These are phyloP conservation scores for Bathelium albidoporum DNA, from an alignment of 495 filamentous ascomycete genomes.

Conservation along the genomic window DNA sequence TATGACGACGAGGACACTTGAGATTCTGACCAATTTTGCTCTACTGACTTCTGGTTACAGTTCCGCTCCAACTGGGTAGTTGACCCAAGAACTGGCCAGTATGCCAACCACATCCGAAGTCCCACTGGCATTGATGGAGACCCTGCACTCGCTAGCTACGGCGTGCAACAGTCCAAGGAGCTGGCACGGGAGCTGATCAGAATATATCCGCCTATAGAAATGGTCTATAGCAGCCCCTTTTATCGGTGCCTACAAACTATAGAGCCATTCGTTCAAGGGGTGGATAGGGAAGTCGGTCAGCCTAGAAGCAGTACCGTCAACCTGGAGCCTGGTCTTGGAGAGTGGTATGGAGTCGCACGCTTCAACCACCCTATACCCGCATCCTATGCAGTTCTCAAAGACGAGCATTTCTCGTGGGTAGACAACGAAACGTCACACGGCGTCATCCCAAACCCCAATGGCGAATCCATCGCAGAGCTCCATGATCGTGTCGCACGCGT, in stretches of 20 bases:
- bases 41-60: constrained; percentile 37
- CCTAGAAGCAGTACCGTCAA: constrained; percentile 40
- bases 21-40: not conserved
- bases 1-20: constrained; percentile 43
- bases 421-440: constrained; percentile 41
- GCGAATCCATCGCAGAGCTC: constrained; percentile 67
- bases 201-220: constrained; percentile 55
- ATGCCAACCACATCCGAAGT: constrained; percentile 54
- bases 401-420: constrained; percentile 49
- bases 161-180: constrained; percentile 72
- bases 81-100: constrained; percentile 64
- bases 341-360: constrained; percentile 77
- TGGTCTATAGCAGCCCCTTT: constrained; percentile 76
- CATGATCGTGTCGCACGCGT: constrained; percentile 69
- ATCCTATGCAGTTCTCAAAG: constrained; percentile 42
- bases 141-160: constrained; percentile 76
- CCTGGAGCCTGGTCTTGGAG: constrained; percentile 68
- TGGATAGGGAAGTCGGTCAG: constrained; percentile 14
- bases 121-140: constrained; percentile 82
- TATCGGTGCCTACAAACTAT: constrained; percentile 91
- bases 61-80: constrained; percentile 86
- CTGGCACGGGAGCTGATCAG: constrained; percentile 54
- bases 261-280: constrained; percentile 45
- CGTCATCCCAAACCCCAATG: constrained; percentile 54
- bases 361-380: constrained; percentile 82